Evolutionary conservation across 495 filamentous ascomycete species (phyloP).

Genomic region (Neurospora sp.): DNA sequence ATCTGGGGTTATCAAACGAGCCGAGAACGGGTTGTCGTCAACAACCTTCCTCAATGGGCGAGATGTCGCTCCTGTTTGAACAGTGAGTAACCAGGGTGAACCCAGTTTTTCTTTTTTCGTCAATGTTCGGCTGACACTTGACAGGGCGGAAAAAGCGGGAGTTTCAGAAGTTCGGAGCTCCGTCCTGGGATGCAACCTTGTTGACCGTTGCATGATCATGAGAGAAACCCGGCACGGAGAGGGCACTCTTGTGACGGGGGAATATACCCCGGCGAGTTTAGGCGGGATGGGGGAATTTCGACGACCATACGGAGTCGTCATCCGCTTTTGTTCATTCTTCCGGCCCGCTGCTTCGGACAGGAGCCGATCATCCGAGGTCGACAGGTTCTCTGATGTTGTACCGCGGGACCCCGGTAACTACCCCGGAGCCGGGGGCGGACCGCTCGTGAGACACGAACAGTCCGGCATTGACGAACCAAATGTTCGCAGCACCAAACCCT

Average conservation of each 20-base stretch:
- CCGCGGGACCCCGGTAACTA: not conserved
- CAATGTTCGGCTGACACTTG: not conserved
- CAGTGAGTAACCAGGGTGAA: not conserved
- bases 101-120: not conserved
- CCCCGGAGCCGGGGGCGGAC: not conserved
- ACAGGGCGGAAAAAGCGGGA: not conserved
- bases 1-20: not conserved
- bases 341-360: not conserved
- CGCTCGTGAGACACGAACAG: not conserved
- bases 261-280: not conserved
- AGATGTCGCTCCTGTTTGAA: not conserved
- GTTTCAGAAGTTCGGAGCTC: not conserved
- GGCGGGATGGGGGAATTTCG: not conserved
- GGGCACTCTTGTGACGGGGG: not conserved
- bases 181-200: not conserved
- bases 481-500: not conserved
- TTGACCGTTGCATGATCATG: not conserved
- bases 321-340: not conserved
- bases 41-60: not conserved
- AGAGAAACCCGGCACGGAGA: not conserved
- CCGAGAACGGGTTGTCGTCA: not conserved
- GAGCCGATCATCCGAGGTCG: not conserved
- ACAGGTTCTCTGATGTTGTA: not conserved
- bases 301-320: not conserved
- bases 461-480: not conserved